Percentiles rank a stretch among this genome's conserved stretches.
Conservation (phyloP, 768 basidiomycete species). For the Russula ochroleuca region DNA sequence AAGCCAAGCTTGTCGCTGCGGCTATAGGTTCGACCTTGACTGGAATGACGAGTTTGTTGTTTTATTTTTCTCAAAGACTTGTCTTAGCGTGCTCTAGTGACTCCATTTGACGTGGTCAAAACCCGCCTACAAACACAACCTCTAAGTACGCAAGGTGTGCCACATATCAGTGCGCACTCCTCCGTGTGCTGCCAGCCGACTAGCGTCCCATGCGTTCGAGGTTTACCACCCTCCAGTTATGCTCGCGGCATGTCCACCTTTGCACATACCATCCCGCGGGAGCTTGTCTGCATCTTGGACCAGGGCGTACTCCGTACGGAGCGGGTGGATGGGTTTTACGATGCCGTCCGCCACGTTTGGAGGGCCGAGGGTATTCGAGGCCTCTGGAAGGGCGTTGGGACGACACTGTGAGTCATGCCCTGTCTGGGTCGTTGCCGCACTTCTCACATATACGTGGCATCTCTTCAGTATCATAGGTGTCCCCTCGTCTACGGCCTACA, state of each 20-base stretch:
- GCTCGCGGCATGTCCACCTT: constrained; percentile 76
- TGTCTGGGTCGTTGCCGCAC: neutral
- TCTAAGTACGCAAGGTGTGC: constrained; percentile 38
- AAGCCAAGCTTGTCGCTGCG: constrained; percentile 77
- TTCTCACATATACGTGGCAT: constrained; percentile 27
- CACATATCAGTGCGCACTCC: constrained; percentile 51
- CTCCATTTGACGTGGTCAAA: constrained; percentile 97
- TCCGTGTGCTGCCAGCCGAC: constrained; percentile 66
- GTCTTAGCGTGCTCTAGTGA: constrained; percentile 61
- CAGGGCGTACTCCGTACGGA: constrained; percentile 64
- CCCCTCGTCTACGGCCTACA: constrained; percentile 88
- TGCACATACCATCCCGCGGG: constrained; percentile 51
- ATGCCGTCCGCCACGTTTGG: constrained; percentile 77
- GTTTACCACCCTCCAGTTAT: constrained; percentile 44
- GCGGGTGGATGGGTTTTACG: constrained; percentile 78
- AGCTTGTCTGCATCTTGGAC: constrained; percentile 79
- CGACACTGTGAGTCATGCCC: constrained; percentile 64
- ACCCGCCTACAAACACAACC: constrained; percentile 93
- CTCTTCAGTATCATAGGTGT: constrained; percentile 76
- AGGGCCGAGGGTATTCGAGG: constrained; percentile 78
- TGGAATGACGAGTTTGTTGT: constrained; percentile 67
- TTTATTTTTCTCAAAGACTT: neutral
- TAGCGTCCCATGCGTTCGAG: constrained; percentile 28
- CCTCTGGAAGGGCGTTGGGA: constrained; percentile 94
- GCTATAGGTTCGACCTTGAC: constrained; percentile 77